These are phyloP conservation scores for Cerrena zonata DNA, from an alignment of 1,284 basidiomycete species.

Conservation along the genomic window DNA sequence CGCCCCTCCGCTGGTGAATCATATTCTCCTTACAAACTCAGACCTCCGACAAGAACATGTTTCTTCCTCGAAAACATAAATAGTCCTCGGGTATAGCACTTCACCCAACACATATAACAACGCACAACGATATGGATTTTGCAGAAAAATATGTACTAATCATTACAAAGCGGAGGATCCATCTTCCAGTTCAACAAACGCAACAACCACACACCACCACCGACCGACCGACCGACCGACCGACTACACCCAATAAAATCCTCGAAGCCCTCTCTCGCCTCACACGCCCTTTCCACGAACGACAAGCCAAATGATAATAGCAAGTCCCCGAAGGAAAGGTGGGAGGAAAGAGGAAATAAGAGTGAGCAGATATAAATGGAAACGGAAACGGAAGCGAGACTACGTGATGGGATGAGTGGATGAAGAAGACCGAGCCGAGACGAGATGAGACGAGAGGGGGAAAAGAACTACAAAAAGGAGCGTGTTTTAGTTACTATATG, in stretches of 20 bases:
- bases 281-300: conserved; percentile 48
- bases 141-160: too few species aligned
- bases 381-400: conserved; percentile 23
- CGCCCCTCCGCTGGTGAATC: too few species aligned
- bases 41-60: too few species aligned
- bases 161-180: neutral
- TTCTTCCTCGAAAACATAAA: too few species aligned
- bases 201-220: neutral
- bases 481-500: conserved; percentile 16
- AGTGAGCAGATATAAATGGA: conserved; percentile 15
- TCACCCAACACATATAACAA: too few species aligned
- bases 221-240: neutral
- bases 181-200: neutral
- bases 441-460: conserved; percentile 4
- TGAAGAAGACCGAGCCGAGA: conserved; percentile 8
- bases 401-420: conserved; percentile 10
- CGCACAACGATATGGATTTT: too few species aligned
- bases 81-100: too few species aligned
- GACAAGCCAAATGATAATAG: conserved; percentile 13
- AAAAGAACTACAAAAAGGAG: conserved; percentile 10
- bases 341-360: conserved; percentile 53
- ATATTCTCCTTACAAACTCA: too few species aligned
- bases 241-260: conserved; percentile 24
- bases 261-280: conserved; percentile 69
- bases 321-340: conserved; percentile 24